Percentiles rank a stretch among this genome's conserved stretches.
Evolutionary conservation across 495 filamentous ascomycete genomes (phyloP).

Genomic region (Endocarpon pusillum): DNA sequence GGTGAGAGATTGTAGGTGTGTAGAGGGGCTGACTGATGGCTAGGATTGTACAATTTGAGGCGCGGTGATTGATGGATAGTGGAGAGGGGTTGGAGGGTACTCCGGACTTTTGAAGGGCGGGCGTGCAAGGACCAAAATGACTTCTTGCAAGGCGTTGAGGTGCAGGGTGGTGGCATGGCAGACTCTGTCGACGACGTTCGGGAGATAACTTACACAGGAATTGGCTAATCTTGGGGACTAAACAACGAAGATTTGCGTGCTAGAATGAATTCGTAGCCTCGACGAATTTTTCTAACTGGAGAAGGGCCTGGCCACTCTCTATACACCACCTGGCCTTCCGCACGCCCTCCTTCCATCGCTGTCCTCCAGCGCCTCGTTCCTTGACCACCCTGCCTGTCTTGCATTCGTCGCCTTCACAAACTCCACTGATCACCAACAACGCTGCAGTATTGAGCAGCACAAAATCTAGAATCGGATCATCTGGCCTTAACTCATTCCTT

Average conservation of each 20-base stretch:
- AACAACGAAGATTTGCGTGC: too few relatives aligned
- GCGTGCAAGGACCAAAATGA: constrained; percentile 1
- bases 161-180: too few relatives aligned
- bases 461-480: constrained; percentile 80
- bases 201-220: too few relatives aligned
- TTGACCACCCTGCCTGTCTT: constrained; percentile 59
- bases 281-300: constrained; percentile 52
- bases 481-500: constrained; percentile 46
- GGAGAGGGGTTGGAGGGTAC: too few relatives aligned
- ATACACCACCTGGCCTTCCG: constrained; percentile 70
- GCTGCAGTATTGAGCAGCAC: constrained; percentile 89
- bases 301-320: constrained; percentile 62
- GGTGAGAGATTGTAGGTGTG: not conserved
- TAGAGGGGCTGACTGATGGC: constrained; percentile 7
- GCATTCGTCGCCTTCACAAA: constrained; percentile 69
- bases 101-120: not conserved
- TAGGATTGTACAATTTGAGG: constrained; percentile 97
- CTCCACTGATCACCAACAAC: constrained; percentile 61
- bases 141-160: too few relatives aligned
- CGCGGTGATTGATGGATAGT: constrained; percentile 47
- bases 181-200: too few relatives aligned
- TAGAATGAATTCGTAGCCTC: constrained; percentile 33
- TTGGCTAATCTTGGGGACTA: too few relatives aligned
- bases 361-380: constrained; percentile 66
- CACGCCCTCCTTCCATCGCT: constrained; percentile 85